A percentile compares a stretch with the other conserved stretches of the same genome.
These are phyloP conservation scores for Mesotaenium endlicherianum DNA, from an alignment of 139 green algal genomes.

Conservation along the genomic window DNA sequence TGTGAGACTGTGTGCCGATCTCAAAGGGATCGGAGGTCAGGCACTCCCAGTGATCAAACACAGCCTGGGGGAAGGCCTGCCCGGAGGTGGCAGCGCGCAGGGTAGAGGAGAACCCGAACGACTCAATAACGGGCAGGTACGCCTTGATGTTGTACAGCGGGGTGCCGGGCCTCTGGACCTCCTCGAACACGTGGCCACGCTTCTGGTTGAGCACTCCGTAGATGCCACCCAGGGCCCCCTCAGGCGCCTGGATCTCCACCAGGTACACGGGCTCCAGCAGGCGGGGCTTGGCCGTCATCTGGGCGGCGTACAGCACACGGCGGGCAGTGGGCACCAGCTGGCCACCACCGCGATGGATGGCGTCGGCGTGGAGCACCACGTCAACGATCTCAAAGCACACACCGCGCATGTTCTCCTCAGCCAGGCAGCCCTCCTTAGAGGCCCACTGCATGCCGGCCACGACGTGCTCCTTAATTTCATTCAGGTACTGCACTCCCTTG, in stretches of 20 bases:
- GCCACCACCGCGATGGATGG: constrained; percentile 96
- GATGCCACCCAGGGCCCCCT: constrained; percentile 89
- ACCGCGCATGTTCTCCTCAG: constrained; percentile 99
- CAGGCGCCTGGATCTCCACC: constrained; percentile 98
- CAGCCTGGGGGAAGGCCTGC: constrained; percentile 96
- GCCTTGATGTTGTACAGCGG: constrained; percentile 99
- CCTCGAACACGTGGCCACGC: constrained; percentile 97
- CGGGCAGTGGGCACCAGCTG: constrained; percentile 98
- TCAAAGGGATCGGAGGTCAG: constrained; percentile 80
- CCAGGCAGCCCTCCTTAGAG: constrained; percentile 94
- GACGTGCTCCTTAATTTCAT: constrained; percentile 98
- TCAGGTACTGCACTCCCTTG: constrained; percentile 99
- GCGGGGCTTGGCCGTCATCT: constrained; percentile 86
- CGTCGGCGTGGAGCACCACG: constrained; percentile 95
- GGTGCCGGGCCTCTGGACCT: constrained; percentile 92
- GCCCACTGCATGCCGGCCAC: constrained; percentile 98
- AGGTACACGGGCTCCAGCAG: constrained; percentile 97
- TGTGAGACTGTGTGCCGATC: constrained; percentile 68
- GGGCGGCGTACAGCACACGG: constrained; percentile 88
- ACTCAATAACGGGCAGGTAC: constrained; percentile 97
- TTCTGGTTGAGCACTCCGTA: constrained; percentile 98
- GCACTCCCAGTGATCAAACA: constrained; percentile 98
- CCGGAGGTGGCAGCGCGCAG: constrained; percentile 91
- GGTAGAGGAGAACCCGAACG: constrained; percentile 95
- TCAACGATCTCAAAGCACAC: constrained; percentile 92